These are phyloP conservation scores for Calonectria ilicicola DNA, from an alignment of 2,329 filamentous ascomycete species.

Conservation along the genomic window DNA sequence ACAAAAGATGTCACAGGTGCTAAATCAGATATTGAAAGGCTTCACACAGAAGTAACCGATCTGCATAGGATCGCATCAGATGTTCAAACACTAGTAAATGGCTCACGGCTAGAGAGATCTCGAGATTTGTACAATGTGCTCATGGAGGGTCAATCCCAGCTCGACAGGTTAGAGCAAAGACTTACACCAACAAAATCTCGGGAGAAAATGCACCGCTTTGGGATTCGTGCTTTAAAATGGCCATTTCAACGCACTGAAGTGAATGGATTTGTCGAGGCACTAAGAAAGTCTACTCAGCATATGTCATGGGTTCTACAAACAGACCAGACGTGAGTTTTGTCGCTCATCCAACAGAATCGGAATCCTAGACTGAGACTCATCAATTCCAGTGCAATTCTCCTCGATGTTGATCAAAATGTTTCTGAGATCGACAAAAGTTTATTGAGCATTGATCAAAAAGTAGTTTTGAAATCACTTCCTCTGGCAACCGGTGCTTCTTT, in stretches of 20 bases:
- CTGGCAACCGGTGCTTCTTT: slow-evolving; percentile 41
- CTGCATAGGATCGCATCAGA: background rate
- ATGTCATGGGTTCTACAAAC: background rate
- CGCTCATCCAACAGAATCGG: background rate
- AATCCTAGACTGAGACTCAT: too few relatives aligned
- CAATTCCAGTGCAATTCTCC: too few relatives aligned
- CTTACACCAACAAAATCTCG: background rate
- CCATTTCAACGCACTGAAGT: background rate
- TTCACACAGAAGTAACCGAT: background rate
- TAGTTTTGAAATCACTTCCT: slow-evolving; percentile 30
- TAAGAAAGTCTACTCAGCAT: background rate
- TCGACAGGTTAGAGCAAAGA: background rate
- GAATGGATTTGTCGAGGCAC: background rate
- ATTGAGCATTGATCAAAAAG: background rate
- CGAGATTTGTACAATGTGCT: background rate
- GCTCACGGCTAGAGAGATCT: background rate
- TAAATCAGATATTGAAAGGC: background rate
- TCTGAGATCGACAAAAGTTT: background rate
- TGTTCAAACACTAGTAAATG: background rate
- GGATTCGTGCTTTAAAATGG: background rate
- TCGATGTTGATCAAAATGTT: too few relatives aligned
- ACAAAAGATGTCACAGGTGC: background rate
- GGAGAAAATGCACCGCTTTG: background rate
- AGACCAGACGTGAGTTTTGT: background rate
- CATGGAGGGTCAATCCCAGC: background rate